phyloP scores from a whole-genome alignment of 1,284 basidiomycete genomes.

The Afroboletus lepidellus region DNA sequence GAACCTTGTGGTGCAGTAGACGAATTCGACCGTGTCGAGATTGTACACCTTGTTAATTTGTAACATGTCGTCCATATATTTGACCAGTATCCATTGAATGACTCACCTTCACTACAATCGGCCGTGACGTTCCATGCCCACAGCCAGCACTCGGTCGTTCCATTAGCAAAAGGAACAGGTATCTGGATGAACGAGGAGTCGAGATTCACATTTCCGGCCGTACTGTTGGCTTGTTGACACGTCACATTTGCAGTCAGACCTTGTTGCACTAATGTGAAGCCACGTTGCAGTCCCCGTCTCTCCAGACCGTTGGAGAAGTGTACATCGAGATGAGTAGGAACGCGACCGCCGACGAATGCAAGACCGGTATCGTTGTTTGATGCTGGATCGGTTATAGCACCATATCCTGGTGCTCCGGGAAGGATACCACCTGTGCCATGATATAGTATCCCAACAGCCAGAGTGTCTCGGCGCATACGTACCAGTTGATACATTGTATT shows the following conservation, averaged over 20 bases:
- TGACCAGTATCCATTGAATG: fast-evolving
- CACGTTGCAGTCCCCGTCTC: neutral
- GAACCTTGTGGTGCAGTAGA: neutral
- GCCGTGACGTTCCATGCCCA: slow-evolving; percentile 14
- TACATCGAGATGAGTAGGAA: slow-evolving; percentile 5
- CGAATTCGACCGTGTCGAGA: slow-evolving; percentile 11
- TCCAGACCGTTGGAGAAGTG: neutral
- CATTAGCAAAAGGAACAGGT: slow-evolving; percentile 3
- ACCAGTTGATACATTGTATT: slow-evolving; percentile 20
- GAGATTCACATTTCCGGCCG: neutral
- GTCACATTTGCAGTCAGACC: slow-evolving; percentile 17
- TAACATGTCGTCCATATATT: neutral
- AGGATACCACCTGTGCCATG: slow-evolving; percentile 14
- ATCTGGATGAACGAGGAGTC: neutral
- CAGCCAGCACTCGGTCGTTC: slow-evolving; percentile 7
- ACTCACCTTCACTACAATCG: slow-evolving; percentile 5
- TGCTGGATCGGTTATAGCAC: neutral
- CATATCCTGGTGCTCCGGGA: slow-evolving; percentile 6
- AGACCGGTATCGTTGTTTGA: slow-evolving; percentile 2
- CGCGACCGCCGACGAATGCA: slow-evolving; percentile 7
- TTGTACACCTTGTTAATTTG: slow-evolving; percentile 4
- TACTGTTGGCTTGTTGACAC: neutral
- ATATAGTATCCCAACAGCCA: neutral
- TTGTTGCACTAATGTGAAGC: slow-evolving; percentile 13
- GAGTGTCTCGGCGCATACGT: neutral